Evolutionary conservation across 768 basidiomycete species (phyloP).

Genomic region (Calvatia gigantea): DNA sequence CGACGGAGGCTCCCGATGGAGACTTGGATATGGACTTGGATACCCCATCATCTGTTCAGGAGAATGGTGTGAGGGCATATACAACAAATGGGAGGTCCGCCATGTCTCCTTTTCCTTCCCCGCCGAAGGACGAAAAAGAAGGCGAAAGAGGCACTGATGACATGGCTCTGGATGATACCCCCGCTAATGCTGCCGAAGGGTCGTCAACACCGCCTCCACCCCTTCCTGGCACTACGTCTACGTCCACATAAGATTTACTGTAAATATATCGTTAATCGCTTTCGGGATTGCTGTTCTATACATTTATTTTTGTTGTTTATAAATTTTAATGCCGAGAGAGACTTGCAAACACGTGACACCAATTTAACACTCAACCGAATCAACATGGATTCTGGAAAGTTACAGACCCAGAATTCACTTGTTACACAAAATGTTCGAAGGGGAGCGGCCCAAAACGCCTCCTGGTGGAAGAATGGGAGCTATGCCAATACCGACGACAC

Average conservation of each 20-base stretch:
- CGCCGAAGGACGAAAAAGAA: slow-evolving; percentile 4
- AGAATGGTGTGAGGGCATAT: not conserved
- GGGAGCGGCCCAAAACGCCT: slow-evolving; percentile 34
- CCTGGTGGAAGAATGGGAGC: slow-evolving; percentile 26
- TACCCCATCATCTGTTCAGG: not conserved
- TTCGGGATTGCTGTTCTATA: slow-evolving; percentile 7
- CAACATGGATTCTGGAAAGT: not conserved
- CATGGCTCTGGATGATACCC: slow-evolving; percentile 5
- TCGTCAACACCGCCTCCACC: not conserved
- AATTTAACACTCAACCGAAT: not conserved
- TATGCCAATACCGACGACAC: slow-evolving; percentile 38
- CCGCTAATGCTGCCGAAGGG: not conserved
- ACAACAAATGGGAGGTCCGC: not conserved
- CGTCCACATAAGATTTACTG: not conserved
- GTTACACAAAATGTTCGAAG: slow-evolving; percentile 21
- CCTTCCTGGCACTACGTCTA: not conserved
- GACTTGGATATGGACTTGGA: slow-evolving; percentile 34
- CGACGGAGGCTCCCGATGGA: slow-evolving; percentile 7
- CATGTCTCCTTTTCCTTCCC: not conserved
- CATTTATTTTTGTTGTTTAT: not conserved
- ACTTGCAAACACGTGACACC: not conserved
- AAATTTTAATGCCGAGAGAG: not conserved
- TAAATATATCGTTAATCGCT: not conserved
- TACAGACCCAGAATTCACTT: not conserved
- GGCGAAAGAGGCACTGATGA: not conserved